Base-by-base conservation (phyloP, 352 stramenopile genomes). In the Globisporangium cystogenes region DNA sequence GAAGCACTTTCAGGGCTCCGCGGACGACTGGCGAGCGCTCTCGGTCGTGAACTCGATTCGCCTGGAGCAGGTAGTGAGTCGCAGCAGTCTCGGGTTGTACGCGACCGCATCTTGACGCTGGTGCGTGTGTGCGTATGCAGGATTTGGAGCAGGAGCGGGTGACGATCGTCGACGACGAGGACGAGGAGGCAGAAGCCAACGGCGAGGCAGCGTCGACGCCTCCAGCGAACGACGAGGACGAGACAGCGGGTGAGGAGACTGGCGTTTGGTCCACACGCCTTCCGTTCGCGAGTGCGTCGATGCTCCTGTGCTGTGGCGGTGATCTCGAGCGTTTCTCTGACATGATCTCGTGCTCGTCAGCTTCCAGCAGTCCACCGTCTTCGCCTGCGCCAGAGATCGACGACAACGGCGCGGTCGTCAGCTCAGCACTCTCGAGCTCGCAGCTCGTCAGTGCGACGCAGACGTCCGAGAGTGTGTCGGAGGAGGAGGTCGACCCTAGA, bases 11-110 rank as follows among this genome's bases (percentile, higher is more conserved):
- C 27, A 24, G 7, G 62, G 49, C 3, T 64, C 55, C 27, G 56
- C 45, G 11, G 57, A 59, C 7, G 62, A 72, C 37, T 83, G 72
- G 72, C 46, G 33, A 42, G 48, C 77, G 33, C 56, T 80, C 14
- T 73, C 69, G 15, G 49, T 64, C 21, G 51, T 77, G 4, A 55
- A 63, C 56, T 72, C 61, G 8, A 53, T 82, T 46, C n/a, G 35
- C 4, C 23, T 53, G 5, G 31, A 44, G 12, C 33, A 46, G 41
- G 11, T 43, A 53, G 24, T 29, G 20, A 4, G 3, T 14, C 7
- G 18, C 12, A 36, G 24, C 7, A 7, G 15, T 35, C 43, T 14
- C 7, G 8, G 2, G 2, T 15, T n/a, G 11, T 7, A 26, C 24
- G n/a, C n/a, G 7, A 15, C 0, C 15, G 7, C 20, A 2, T 15